Evolutionary conservation across 2,329 filamentous ascomycete species (phyloP).

Genomic region (Aureobasidium pullulans): DNA sequence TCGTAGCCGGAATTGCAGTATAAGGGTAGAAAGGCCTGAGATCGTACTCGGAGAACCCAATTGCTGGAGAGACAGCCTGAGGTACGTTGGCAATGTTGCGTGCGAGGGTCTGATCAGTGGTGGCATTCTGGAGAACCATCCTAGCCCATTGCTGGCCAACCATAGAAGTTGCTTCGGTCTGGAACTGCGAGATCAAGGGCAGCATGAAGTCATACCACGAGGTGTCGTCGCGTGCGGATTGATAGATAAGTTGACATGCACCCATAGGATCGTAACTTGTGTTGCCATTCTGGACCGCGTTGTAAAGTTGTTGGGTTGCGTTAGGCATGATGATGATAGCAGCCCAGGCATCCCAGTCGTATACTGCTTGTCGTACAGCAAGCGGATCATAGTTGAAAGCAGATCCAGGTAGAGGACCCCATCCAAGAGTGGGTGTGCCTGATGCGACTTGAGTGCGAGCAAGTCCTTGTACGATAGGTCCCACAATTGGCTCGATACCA

Average conservation of each 20-base stretch:
- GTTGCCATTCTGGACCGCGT: conserved; percentile 49
- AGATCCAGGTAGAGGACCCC: conserved; percentile 39
- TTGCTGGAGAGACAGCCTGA: conserved; percentile 49
- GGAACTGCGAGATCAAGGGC: conserved; percentile 44
- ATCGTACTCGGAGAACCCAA: conserved; percentile 50
- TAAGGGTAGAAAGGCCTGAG: conserved; percentile 51
- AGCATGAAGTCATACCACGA: conserved; percentile 44
- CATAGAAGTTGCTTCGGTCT: conserved; percentile 37
- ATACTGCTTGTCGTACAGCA: conserved; percentile 51
- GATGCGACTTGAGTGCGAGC: conserved; percentile 38
- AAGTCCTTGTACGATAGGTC: conserved; percentile 44
- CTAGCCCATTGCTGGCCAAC: conserved; percentile 44
- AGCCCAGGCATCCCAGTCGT: conserved; percentile 52
- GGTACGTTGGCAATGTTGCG: conserved; percentile 41
- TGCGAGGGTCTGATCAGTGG: conserved; percentile 31
- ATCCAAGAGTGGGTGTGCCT: conserved; percentile 41
- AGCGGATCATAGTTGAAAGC: conserved; percentile 51
- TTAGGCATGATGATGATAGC: conserved; percentile 58
- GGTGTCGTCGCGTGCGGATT: conserved; percentile 51
- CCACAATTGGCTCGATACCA: conserved; percentile 46
- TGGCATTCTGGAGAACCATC: conserved; percentile 34
- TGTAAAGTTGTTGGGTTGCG: conserved; percentile 46
- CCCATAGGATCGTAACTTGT: conserved; percentile 53
- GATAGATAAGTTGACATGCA: conserved; percentile 50
- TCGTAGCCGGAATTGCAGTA: conserved; percentile 48